Base-by-base conservation (phyloP, 1,284 basidiomycete species). In the Marasmius oreades region DNA sequence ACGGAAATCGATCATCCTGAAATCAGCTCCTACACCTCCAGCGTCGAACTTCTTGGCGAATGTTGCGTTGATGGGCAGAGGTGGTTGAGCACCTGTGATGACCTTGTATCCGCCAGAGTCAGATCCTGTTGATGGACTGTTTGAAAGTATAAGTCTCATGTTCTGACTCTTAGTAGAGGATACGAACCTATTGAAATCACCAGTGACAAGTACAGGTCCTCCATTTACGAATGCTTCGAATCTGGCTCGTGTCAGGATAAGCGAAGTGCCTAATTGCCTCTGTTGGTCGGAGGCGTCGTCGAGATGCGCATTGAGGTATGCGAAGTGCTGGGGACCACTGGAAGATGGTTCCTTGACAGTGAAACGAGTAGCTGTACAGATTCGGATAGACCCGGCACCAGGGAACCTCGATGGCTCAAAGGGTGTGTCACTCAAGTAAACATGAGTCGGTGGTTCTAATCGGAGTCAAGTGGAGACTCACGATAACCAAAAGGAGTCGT, bases 141-240 rank as follows among this genome's bases (percentile, higher is more conserved):
- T 6, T 16, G 11, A 42, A 20, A n/a, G 4, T 2, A n/a, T 6
- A n/a, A 2, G 6, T 42, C 5, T 36, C 34, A 28, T 22, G 28
- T 23, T 51, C n/a, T n/a, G n/a, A n/a, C n/a, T n/a, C n/a, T n/a
- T n/a, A n/a, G n/a, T n/a, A n/a, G n/a, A n/a, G n/a, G n/a, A n/a
- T n/a, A n/a, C n/a, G n/a, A 56, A 72, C 73, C 74, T 81, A 62
- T 84, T 84, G 63, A 84, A 81, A 66, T 84, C 82, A 0, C 81
- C 82, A 1, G 75, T 74, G 57, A 83, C 65, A 57, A 84, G 61
- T 1, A 83, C 77, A 0, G 79, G 75, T 2, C 65, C 65, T 12
- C 60, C 58, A 5, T 73, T 74, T 12, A 62, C 70, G 33, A 66
- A 65, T 1, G 78, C 78, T 63, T 82, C 81, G 61, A 73, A 80